Evolutionary conservation across 2,329 filamentous ascomycete genomes (phyloP).

Genomic region (Cladosporium sp.): DNA sequence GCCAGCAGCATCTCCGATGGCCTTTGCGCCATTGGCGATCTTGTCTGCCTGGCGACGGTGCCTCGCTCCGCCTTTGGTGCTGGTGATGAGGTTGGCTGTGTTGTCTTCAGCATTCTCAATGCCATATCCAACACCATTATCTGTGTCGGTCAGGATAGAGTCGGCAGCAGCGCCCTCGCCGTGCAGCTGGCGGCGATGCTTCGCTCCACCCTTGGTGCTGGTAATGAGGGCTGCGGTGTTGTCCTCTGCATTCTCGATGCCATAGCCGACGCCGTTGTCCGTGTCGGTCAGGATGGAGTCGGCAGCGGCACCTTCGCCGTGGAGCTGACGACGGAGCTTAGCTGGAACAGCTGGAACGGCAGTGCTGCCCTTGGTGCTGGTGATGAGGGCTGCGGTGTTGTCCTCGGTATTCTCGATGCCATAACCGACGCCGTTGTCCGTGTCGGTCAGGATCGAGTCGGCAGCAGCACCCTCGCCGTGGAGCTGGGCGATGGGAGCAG

Average conservation of each 20-base stretch:
- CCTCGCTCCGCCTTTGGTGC: not conserved
- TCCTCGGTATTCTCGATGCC: conserved; percentile 20
- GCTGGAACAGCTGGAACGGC: conserved; percentile 10
- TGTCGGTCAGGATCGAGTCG: conserved; percentile 18
- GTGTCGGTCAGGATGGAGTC: conserved; percentile 20
- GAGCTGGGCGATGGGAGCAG: conserved; percentile 18
- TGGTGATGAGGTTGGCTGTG: conserved; percentile 9
- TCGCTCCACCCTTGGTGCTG: conserved; percentile 2
- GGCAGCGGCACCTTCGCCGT: conserved; percentile 22
- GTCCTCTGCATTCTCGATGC: conserved; percentile 22
- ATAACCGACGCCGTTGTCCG: conserved; percentile 22
- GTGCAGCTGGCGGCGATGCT: conserved; percentile 1
- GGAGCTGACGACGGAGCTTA: conserved; percentile 22
- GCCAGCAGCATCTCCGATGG: conserved; percentile 13
- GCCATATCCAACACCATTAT: conserved; percentile 22
- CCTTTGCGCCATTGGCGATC: conserved; percentile 16
- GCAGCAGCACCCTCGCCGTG: conserved; percentile 22
- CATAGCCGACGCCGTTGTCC: conserved; percentile 22
- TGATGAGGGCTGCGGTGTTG: conserved; percentile 15
- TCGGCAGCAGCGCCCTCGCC: conserved; percentile 22
- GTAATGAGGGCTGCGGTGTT: conserved; percentile 17
- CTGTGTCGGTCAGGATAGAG: conserved; percentile 19
- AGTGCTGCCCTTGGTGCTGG: conserved; percentile 4
- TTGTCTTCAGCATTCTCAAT: conserved; percentile 23
- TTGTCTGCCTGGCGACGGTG: conserved; percentile 14